Evolutionary conservation across 2,329 filamentous ascomycete genomes (phyloP).

Genomic region (Fusarium odoratissimum): DNA sequence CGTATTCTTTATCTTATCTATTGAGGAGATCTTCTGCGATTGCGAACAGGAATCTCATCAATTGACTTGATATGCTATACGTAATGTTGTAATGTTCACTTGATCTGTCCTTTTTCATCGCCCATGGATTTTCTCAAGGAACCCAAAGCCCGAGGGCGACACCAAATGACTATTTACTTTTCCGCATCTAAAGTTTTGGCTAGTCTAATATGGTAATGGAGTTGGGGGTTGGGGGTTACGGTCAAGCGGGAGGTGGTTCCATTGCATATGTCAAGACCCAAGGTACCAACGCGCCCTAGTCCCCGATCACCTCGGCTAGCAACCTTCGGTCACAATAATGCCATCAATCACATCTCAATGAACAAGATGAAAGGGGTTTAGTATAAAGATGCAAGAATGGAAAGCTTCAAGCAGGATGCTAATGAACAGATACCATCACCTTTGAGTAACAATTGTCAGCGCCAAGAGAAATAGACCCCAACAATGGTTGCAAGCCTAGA

Average conservation of each 20-base stretch:
- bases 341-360: not conserved
- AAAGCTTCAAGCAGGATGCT: not conserved
- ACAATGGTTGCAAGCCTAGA: rapidly evolving
- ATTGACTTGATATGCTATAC: rapidly evolving
- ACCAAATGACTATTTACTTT: rapidly evolving
- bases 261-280: not conserved
- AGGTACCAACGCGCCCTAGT: not conserved
- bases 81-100: too few species aligned
- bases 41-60: rapidly evolving
- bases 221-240: not conserved
- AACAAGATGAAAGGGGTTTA: not conserved
- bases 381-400: not conserved
- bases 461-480: not conserved
- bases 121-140: rapidly evolving
- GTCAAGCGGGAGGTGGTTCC: not conserved
- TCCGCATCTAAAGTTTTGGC: not conserved
- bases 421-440: not conserved
- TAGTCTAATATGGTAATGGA: not conserved
- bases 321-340: rapidly evolving
- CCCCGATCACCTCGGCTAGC: not conserved
- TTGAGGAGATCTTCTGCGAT: rapidly evolving
- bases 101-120: rapidly evolving
- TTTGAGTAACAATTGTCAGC: rapidly evolving
- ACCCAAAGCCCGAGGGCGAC: rapidly evolving
- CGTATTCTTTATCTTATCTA: not conserved